phyloP scores from a whole-genome alignment of 1,139 yeast genomes.

The Taiozyma sp. region DNA sequence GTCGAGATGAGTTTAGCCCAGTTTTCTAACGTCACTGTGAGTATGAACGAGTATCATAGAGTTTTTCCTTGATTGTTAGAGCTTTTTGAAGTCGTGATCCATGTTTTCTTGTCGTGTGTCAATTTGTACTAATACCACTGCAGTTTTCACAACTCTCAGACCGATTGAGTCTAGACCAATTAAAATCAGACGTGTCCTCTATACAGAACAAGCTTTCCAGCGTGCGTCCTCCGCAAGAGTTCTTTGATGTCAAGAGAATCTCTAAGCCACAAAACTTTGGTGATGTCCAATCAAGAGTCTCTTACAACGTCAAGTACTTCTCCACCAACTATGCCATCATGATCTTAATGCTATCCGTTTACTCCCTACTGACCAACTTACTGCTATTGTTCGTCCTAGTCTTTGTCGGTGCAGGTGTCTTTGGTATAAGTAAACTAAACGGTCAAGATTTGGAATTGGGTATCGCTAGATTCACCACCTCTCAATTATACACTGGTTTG shows the following conservation, averaged over 20 bases:
- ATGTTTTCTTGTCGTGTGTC: too few relatives aligned
- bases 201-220: conserved; percentile 65
- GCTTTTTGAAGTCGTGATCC: too few relatives aligned
- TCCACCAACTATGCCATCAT: conserved; percentile 82
- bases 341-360: conserved; percentile 62
- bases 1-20: conserved; percentile 11
- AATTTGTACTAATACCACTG: not conserved
- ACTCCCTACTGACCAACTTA: conserved; percentile 78
- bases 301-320: conserved; percentile 82
- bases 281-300: conserved; percentile 84
- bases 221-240: conserved; percentile 87
- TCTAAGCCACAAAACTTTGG: conserved; percentile 88
- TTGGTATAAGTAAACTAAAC: conserved; percentile 70
- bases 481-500: conserved; percentile 87
- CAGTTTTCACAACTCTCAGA: conserved; percentile 41
- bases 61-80: too few relatives aligned
- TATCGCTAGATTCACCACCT: conserved; percentile 59
- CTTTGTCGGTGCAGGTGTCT: conserved; percentile 64
- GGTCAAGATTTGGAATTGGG: conserved; percentile 81
- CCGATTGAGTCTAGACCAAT: conserved; percentile 46
- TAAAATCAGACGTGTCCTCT: conserved; percentile 39
- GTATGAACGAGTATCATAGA: conserved; percentile 4
- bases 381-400: conserved; percentile 78
- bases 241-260: conserved; percentile 83
- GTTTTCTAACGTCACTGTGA: conserved; percentile 23